Conservation (phyloP, 768 basidiomycete genomes). For the Suillus alpinus region DNA sequence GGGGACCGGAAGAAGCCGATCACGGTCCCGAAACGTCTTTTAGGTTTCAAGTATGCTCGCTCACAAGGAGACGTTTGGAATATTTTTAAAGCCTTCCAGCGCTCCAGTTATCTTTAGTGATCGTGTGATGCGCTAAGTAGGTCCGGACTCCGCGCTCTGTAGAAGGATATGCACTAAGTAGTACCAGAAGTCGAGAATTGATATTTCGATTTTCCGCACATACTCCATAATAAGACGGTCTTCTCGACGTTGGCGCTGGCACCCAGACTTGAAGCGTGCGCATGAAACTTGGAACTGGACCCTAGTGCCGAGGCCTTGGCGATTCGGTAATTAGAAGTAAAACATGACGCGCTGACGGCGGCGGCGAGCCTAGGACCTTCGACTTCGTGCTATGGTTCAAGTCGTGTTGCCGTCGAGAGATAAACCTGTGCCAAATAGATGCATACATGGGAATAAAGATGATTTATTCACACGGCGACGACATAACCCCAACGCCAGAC, state of each 20-base stretch:
- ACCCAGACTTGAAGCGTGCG: background rate
- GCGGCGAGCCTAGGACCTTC: background rate
- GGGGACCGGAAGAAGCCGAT: background rate
- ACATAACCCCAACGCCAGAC: constrained; percentile 2
- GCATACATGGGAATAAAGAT: constrained; percentile 3
- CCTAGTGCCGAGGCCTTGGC: background rate
- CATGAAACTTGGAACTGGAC: background rate
- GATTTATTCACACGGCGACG: constrained; percentile 6
- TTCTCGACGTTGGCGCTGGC: background rate
- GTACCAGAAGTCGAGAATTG: background rate
- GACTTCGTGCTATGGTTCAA: background rate
- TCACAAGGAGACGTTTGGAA: background rate
- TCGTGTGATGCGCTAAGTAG: background rate
- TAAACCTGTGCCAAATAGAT: constrained; percentile 4
- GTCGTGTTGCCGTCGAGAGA: background rate
- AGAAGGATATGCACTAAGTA: background rate
- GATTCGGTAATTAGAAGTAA: background rate
- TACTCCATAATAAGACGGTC: background rate
- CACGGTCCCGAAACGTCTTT: background rate
- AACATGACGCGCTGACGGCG: background rate
- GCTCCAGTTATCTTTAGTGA: background rate
- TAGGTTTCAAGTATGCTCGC: background rate
- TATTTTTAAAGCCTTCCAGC: background rate
- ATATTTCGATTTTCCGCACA: background rate
- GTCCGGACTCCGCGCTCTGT: background rate